These are phyloP conservation scores for Pichia sp. DNA, from an alignment of 1,139 yeast genomes.

Conservation along the genomic window DNA sequence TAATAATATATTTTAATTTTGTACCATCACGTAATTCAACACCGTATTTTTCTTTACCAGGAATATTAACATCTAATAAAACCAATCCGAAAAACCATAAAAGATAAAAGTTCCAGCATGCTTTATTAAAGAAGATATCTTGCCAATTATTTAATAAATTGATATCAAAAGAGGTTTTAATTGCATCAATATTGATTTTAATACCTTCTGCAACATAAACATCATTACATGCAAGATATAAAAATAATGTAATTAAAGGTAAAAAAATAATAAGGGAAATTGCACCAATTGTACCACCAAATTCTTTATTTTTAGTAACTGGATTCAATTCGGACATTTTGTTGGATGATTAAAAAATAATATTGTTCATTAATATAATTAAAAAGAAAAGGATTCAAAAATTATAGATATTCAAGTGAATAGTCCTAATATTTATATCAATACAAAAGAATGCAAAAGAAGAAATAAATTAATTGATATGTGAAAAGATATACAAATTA, in stretches of 20 bases:
- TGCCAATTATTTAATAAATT: slow-evolving; percentile 18
- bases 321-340: slow-evolving; percentile 52
- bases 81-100: slow-evolving; percentile 69
- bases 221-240: slow-evolving; percentile 55
- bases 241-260: slow-evolving; percentile 54
- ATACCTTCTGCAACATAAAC: slow-evolving; percentile 48
- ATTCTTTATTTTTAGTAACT: slow-evolving; percentile 61
- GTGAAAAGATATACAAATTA: no score
- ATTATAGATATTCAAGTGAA: neutral
- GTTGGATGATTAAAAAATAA: no score
- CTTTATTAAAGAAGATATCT: slow-evolving; percentile 17
- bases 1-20: slow-evolving; percentile 65
- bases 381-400: neutral
- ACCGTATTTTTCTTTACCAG: slow-evolving; percentile 68
- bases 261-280: slow-evolving; percentile 57
- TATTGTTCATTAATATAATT: neutral
- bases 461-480: no score
- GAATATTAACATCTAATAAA: slow-evolving; percentile 58
- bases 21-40: slow-evolving; percentile 71
- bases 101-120: slow-evolving; percentile 60
- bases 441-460: no score
- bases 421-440: no score
- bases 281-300: slow-evolving; percentile 75
- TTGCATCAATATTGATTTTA: slow-evolving; percentile 35
- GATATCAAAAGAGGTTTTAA: slow-evolving; percentile 21